Percentiles rank a stretch among this genome's conserved stretches.
These are phyloP conservation scores for Hypericum androsaemum DNA, from an alignment of 345 rosid genomes.

Conservation along the genomic window DNA sequence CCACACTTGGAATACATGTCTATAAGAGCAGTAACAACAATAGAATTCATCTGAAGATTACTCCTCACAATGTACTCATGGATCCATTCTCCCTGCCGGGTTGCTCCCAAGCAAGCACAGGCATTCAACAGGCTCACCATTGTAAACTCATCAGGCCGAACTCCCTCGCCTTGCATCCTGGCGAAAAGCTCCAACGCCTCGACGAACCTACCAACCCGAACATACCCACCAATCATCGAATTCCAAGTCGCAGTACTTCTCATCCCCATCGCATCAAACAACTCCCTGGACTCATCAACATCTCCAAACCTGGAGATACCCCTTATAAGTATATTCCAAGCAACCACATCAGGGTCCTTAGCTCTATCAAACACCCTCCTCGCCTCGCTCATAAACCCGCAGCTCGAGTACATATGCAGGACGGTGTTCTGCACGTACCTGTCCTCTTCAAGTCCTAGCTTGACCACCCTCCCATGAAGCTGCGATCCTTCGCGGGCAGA, in stretches of 20 bases:
- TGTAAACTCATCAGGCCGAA: constrained; percentile 52
- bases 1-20: constrained; percentile 82
- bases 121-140: constrained; percentile 72
- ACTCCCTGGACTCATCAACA: constrained; percentile 37
- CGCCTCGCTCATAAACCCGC: constrained; percentile 53
- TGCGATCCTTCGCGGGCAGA: constrained; percentile 41
- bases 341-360: constrained; percentile 39
- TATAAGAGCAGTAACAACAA: constrained; percentile 53
- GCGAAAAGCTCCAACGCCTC: constrained; percentile 52
- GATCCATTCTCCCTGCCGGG: constrained; percentile 61
- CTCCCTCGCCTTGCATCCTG: constrained; percentile 34
- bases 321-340: constrained; percentile 65
- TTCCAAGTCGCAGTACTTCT: constrained; percentile 61
- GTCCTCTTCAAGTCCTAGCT: constrained; percentile 60
- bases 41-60: constrained; percentile 35
- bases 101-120: constrained; percentile 54
- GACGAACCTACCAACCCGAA: constrained; percentile 38
- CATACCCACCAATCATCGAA: constrained; percentile 64
- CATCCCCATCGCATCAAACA: constrained; percentile 43
- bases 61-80: constrained; percentile 44
- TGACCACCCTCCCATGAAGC: constrained; percentile 60
- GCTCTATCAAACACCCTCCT: constrained; percentile 30
- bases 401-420: constrained; percentile 50
- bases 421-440: constrained; percentile 41
- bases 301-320: constrained; percentile 50